Base-by-base conservation (phyloP, 805 yeast species). In the Lachancea meyersii region DNA sequence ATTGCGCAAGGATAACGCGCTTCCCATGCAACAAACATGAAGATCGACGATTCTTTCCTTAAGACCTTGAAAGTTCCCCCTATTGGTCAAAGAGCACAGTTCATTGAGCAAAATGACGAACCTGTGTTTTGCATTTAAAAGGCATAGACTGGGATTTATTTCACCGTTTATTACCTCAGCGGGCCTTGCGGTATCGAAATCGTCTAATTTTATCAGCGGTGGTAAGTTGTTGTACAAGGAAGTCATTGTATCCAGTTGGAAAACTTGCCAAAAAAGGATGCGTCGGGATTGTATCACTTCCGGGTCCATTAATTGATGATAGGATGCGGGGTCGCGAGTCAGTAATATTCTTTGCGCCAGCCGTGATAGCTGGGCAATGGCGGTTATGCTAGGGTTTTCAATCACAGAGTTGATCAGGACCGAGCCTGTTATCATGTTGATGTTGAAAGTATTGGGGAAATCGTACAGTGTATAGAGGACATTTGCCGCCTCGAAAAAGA, bases 211-310 rank as follows among this genome's bases (percentile, higher is more conserved):
- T 45, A 80, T 74, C 26, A 75, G 67, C 1, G 83, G 84, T 0
- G 77, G 71, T 24, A 75, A 57, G 53, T 77, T 70, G 38, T 73
- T 73, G 48, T 77, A 76, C 45, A 76, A 71, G 30, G 81, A 71
- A 7, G 79, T 73, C 46, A 75, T 65, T 3, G 76, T 70, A 55
- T 79, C 86, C 46, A 79, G 58, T 21, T 76, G 75, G 47, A 77
- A 77, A 6, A 79, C 74, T 30, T 77, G 79, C 83, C 83, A 79
- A 83, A 84, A 79, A n/a, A 79, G 55, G 41, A 77, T 54, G 54
- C 84, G 66, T 56, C 80, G 65, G 37, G 71, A 65, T 46, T 76
- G 78, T 5, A 79, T 70, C 18, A 70, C 64, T 40, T 68, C 70
- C 54, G 68, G 63, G 47, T 76, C 75, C 2, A 69, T 64, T 28